Evolutionary conservation across 805 yeast species (phyloP), one percentile per base, ranked within the genome.

Genomic region (Ogataea nakhonphanomensis): DNA sequence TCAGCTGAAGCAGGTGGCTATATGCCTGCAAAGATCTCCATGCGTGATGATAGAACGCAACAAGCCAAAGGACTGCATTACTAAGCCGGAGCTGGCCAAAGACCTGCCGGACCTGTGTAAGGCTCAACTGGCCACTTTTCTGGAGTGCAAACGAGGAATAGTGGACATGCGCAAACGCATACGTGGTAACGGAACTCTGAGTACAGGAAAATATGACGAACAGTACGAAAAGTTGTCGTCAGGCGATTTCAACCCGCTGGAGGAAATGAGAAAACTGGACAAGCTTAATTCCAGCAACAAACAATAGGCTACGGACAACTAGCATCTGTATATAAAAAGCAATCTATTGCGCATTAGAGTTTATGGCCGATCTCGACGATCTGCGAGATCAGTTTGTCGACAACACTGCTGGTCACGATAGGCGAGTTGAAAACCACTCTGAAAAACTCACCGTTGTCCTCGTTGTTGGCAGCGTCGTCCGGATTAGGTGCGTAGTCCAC

Each of bases 21-120:
- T 91, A 14, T 91, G 99, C 61, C 73, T 91, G 35, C 99, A 91
- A 62, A 76, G 97, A 57, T 89, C 97, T 5, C 98, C 98, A 11
- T 91, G 99, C 63, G 99, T 91, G 36, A 72, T 91, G 67, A 74
- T 91, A 15, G 86, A 93, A 46, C 73, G 99, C 49, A 74, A 93
- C 63, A 86, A 86, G 2, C 98, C 98, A 3, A 82, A 87, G 46
- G 81, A 88, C 43, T 91, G 99, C 58, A 63, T 90, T 14, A 83
- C 84, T 27, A 72, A 90, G 47, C 95, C 95, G 1, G 82, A 82
- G 46, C 72, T 91, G 25, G 71, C 81, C 33, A 72, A 73, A 41
- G 84, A 86, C 33, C 65, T 91, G 20, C 99, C 99, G 1, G 95
- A 86, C 57, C 73, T 88, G 30, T 91, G 99, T 56, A 73, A 79